Base-by-base conservation (phyloP, 345 rosid species). In the Pistacia vera region DNA sequence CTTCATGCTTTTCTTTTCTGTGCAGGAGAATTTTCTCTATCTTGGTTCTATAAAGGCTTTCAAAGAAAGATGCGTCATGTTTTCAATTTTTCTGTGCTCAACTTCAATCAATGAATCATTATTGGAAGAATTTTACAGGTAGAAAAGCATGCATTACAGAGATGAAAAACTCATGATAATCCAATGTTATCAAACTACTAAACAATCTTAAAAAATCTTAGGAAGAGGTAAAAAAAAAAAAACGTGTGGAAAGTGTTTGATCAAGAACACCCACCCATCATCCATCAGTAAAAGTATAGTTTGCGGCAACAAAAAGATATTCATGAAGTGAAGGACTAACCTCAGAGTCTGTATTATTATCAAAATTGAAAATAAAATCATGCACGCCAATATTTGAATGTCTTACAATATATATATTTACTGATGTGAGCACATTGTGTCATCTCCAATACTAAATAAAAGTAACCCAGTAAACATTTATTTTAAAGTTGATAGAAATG, bases 401-500 rank as follows among this genome's bases (percentile, higher is more conserved):
- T 70, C 60, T 28, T 48, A 55, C 30, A 30, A 38, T 9, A 28
- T 17, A 51, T 9, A 52, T 30, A 68, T 52, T 5, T 2, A 68
- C 46, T 17, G 22, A 41, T 13, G 20, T 13, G 58, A 38, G 18
- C 25, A 28, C 66, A 14, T 44, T 6, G 8, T 44, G 3, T 59
- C 30, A n/a, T 71, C 8, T 71, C 38, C 13, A 59, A 72, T 30
- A 28, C 44, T 4, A 35, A 46, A 52, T 14, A 70, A 35, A 64
- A 65, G 14, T 1, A 38, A 64, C 13, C 63, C 35, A 36, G 5
- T 10, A 74, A 38, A 55, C 70, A 54, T 64, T 64, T 65, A 55
- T 74, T 54, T 22, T 11, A 55, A 51, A 74, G 13, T 64, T 41
- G 52, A 63, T 16, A 65, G 63, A 73, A 11, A 49, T 63, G 63